A percentile compares a stretch with the other conserved stretches of the same genome.
Conservation (phyloP, 164 flowering plant genomes). For the Vitis cinerea region DNA sequence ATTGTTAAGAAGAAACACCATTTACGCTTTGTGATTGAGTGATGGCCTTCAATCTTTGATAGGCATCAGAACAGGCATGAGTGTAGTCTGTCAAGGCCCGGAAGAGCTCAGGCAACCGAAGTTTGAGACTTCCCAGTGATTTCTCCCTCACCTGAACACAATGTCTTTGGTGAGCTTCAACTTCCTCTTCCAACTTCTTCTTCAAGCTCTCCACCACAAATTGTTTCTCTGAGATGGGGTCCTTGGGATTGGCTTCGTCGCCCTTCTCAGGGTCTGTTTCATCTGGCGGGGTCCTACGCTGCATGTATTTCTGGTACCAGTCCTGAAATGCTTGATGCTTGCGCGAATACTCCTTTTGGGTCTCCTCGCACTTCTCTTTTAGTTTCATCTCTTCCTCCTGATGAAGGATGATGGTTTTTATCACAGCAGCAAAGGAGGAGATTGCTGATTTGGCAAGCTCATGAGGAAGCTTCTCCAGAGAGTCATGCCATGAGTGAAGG, state of each 20-base stretch:
- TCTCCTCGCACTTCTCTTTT: conserved; percentile 74
- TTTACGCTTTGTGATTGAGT: conserved; percentile 28
- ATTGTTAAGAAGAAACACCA: conserved; percentile 18
- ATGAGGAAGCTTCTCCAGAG: conserved; percentile 72
- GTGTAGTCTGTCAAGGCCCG: conserved; percentile 73
- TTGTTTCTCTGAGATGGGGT: conserved; percentile 55
- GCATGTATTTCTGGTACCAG: conserved; percentile 65
- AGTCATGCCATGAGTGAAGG: conserved; percentile 65
- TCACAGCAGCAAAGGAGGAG: conserved; percentile 62
- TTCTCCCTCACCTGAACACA: conserved; percentile 87
- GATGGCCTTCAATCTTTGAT: conserved; percentile 46
- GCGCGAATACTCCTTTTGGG: conserved; percentile 48
- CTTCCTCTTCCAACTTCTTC: conserved; percentile 75
- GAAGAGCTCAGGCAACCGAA: conserved; percentile 80
- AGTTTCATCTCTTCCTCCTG: conserved; percentile 79
- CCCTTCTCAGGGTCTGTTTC: conserved; percentile 52
- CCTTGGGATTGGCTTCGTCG: conserved; percentile 41
- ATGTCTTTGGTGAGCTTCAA: conserved; percentile 55
- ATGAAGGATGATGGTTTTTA: conserved; percentile 52
- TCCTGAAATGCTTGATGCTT: conserved; percentile 64
- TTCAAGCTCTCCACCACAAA: conserved; percentile 59
- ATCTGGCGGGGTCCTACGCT: conserved; percentile 37
- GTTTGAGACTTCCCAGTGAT: conserved; percentile 67
- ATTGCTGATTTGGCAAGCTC: conserved; percentile 67
- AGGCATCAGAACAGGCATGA: conserved; percentile 49